phyloP scores from a whole-genome alignment of 2,329 filamentous ascomycete species.

The Reticulascus tulasneorum region DNA sequence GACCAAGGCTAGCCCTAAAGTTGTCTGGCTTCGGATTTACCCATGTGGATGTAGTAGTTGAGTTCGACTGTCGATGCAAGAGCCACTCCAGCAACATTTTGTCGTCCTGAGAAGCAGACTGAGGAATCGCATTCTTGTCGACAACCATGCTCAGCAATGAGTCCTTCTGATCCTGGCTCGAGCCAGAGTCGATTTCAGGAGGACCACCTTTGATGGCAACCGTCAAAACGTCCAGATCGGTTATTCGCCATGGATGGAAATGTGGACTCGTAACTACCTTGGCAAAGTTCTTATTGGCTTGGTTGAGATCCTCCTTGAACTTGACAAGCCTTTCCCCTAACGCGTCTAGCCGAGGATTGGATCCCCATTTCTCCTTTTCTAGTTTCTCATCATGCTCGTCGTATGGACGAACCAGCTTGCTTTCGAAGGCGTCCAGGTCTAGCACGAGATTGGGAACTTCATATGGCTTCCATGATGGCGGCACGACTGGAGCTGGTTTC shows the following conservation, averaged over 20 bases:
- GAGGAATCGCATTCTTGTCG: slow-evolving; percentile 26
- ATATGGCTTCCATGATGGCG: slow-evolving; percentile 11
- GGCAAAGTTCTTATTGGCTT: slow-evolving; percentile 11
- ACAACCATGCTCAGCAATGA: slow-evolving; percentile 6
- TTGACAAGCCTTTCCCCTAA: slow-evolving; percentile 21
- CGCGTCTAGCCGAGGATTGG: slow-evolving; percentile 16
- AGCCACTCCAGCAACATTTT: slow-evolving; percentile 32
- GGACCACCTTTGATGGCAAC: slow-evolving; percentile 25
- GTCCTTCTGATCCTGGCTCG: background rate
- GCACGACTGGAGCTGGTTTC: slow-evolving; percentile 1
- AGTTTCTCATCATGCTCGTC: slow-evolving; percentile 30
- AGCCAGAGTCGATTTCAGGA: too few species aligned
- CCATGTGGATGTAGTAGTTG: background rate
- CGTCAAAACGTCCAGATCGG: slow-evolving; percentile 39
- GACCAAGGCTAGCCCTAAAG: background rate
- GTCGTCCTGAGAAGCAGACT: slow-evolving; percentile 22
- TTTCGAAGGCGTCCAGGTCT: slow-evolving; percentile 49
- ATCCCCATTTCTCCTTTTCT: slow-evolving; percentile 25
- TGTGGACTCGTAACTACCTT: slow-evolving; percentile 5
- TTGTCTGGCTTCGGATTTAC: background rate
- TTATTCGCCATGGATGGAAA: slow-evolving; percentile 31
- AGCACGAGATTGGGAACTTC: slow-evolving; percentile 40
- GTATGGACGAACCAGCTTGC: slow-evolving; percentile 36
- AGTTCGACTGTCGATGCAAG: slow-evolving; percentile 18
- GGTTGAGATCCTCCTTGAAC: slow-evolving; percentile 23